These are phyloP conservation scores for Botrytis galanthina DNA, from an alignment of 2,329 filamentous ascomycete genomes.

Conservation along the genomic window DNA sequence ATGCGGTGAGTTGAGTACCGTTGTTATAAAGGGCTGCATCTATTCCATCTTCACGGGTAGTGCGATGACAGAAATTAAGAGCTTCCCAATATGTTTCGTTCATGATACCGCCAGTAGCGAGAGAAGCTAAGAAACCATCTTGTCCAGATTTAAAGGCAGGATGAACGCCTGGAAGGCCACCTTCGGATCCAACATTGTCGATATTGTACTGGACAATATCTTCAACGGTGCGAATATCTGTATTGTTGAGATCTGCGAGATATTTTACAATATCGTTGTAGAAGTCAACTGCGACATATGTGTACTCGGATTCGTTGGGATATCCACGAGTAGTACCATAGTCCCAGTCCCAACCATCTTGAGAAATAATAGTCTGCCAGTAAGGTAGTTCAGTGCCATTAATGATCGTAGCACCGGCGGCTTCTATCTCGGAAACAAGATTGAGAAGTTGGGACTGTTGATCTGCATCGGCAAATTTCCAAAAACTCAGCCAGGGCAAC, in stretches of 20 bases:
- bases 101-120: slow-evolving; percentile 58
- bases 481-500: slow-evolving; percentile 70
- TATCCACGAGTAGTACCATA: slow-evolving; percentile 60
- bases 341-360: slow-evolving; percentile 72
- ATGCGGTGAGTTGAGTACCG: slow-evolving; percentile 51
- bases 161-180: slow-evolving; percentile 57
- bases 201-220: slow-evolving; percentile 65
- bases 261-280: slow-evolving; percentile 51
- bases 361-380: slow-evolving; percentile 60
- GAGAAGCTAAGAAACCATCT: slow-evolving; percentile 64
- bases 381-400: slow-evolving; percentile 68
- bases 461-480: slow-evolving; percentile 56
- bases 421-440: slow-evolving; percentile 52
- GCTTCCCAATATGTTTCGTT: slow-evolving; percentile 68
- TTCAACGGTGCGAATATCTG: slow-evolving; percentile 51
- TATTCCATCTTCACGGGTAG: slow-evolving; percentile 63
- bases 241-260: slow-evolving; percentile 56
- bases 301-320: slow-evolving; percentile 73
- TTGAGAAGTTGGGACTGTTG: slow-evolving; percentile 54
- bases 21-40: slow-evolving; percentile 59
- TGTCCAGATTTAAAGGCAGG: slow-evolving; percentile 70
- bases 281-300: slow-evolving; percentile 68
- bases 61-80: slow-evolving; percentile 57
- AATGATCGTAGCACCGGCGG: slow-evolving; percentile 64
- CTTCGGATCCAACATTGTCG: slow-evolving; percentile 64